phyloP scores from a whole-genome alignment of 108 stramenopile species.

The Conticribra guillardii region DNA sequence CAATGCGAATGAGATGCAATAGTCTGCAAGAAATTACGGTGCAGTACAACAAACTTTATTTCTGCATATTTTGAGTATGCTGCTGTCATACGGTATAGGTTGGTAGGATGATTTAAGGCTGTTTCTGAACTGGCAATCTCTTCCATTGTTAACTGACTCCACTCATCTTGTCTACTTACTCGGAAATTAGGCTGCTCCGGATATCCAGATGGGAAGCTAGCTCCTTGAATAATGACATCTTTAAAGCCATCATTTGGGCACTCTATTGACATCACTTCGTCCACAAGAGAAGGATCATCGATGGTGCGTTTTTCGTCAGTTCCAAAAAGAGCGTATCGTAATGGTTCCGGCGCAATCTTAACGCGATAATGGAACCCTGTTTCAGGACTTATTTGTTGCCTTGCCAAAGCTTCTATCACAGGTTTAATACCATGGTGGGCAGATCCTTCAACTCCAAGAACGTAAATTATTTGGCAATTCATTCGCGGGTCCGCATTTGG shows the following conservation, averaged over 20 bases:
- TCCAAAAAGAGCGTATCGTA: too few species aligned
- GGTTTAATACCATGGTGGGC: conserved; percentile 6
- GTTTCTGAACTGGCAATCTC: conserved; percentile 1
- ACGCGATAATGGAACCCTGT: neutral
- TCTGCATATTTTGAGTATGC: neutral
- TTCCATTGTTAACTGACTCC: neutral
- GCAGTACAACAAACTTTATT: conserved; percentile 6
- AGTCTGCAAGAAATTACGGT: neutral
- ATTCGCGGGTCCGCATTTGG: neutral
- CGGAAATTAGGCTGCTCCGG: neutral
- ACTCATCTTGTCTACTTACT: neutral
- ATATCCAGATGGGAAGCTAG: conserved; percentile 4
- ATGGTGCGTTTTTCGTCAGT: too few species aligned
- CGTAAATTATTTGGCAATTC: conserved; percentile 7
- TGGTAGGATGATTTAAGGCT: conserved; percentile 1
- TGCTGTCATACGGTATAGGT: neutral
- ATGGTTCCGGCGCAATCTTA: too few species aligned
- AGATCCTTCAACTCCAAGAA: conserved; percentile 14
- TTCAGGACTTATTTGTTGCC: neutral
- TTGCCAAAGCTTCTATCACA: neutral
- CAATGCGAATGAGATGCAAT: conserved; percentile 5
- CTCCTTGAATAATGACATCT: neutral
- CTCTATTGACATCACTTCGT: too few species aligned
- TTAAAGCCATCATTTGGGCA: conserved; percentile 3
- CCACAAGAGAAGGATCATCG: too few species aligned